Conservation (phyloP, 495 filamentous ascomycete species). For the Penicillium salamii region DNA sequence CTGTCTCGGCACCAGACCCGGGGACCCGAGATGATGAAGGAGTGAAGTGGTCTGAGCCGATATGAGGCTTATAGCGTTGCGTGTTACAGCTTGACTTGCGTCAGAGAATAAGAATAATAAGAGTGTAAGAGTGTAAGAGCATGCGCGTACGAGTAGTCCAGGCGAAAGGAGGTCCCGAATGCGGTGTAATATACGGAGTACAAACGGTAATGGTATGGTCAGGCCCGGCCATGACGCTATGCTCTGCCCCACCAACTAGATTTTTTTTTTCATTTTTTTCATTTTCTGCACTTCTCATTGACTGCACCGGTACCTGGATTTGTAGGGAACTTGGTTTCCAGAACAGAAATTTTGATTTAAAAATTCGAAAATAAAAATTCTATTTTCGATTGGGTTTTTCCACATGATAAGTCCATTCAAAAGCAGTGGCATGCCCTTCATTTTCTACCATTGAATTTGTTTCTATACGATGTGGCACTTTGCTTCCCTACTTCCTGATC, state of each 20-base stretch:
- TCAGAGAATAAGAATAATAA: no score
- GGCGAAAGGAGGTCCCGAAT: slow-evolving; percentile 3
- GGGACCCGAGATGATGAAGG: slow-evolving; percentile 6
- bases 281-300: slow-evolving; percentile 4
- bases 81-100: neutral
- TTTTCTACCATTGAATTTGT: neutral
- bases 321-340: neutral
- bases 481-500: slow-evolving; percentile 18
- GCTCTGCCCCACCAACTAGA: slow-evolving; percentile 3
- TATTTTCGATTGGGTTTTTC: slow-evolving; percentile 13
- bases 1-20: slow-evolving; percentile 5
- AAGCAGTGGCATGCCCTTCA: slow-evolving; percentile 4
- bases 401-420: slow-evolving; percentile 27
- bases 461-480: neutral
- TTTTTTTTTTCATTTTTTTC: slow-evolving; percentile 4
- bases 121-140: no score
- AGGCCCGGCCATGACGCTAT: slow-evolving; percentile 17
- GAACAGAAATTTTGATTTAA: neutral
- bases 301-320: slow-evolving; percentile 5
- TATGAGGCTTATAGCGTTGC: neutral
- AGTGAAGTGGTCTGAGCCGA: no score
- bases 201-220: slow-evolving; percentile 1
- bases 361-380: neutral
- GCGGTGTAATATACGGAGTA: neutral
- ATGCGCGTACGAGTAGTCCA: no score